Base-by-base conservation (phyloP, 345 rosid species). In the Ceriops tagal region DNA sequence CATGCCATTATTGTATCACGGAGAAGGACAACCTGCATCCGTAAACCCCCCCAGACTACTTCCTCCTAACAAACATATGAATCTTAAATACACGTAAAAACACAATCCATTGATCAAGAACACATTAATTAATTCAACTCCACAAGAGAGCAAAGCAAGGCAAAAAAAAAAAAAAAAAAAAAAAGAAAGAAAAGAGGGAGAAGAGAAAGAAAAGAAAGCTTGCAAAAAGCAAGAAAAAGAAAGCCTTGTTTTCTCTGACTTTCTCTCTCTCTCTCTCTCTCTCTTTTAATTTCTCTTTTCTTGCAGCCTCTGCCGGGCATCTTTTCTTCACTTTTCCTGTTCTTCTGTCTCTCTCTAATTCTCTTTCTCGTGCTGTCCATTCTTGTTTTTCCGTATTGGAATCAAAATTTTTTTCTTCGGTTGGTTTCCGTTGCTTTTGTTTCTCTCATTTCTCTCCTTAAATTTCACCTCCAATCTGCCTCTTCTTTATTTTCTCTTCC, bases 261-360 rank as follows among this genome's bases (percentile, higher is more conserved):
- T 24, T 0, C 26, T 57, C 26, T 60, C 34, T 24, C 53, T 57
- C n/a, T 60, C 26, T 51, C 6, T 56, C 9, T 56, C 4, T 22
- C 3, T 4, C 24, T 22, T n/a, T 26, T 5, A 8, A 24, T 24
- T 24, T 24, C 15, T 6, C 30, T 67, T 85, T 81, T 77, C 77
- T 80, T 83, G 83, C 71, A 71, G 84, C 75, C 85, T 76, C 87
- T 85, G 77, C 81, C 60, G 74, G 85, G 92, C 85, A 87, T 84
- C 90, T 85, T 85, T 85, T 64, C 68, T 74, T 69, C 61, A 51
- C 80, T 79, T 79, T 75, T 51, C 31, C 75, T 71, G 61, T 73
- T 60, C 66, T 71, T 65, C 37, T 52, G 64, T 26, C 22, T 24
- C 58, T 79, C 37, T 34, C 37, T 1, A 34, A 6, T 1, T 34